Conservation (phyloP, 2,329 filamentous ascomycete species). For the Rachicladosporium sp. region DNA sequence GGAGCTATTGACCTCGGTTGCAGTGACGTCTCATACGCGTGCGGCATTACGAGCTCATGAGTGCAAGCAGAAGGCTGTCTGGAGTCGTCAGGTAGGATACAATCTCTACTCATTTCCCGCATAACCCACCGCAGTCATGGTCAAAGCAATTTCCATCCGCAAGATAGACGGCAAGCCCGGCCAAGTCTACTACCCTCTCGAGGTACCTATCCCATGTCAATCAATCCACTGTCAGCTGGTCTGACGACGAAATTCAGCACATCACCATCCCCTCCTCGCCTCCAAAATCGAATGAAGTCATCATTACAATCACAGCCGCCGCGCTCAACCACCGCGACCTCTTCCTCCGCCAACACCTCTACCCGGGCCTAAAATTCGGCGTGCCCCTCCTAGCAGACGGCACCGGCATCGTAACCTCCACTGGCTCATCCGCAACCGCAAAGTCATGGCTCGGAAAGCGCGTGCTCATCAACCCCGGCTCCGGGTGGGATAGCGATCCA, state of each 20-base stretch:
- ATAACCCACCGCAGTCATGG: slow-evolving; percentile 25
- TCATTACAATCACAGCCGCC: slow-evolving; percentile 64
- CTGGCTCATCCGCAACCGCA: slow-evolving; percentile 45
- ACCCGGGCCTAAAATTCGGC: slow-evolving; percentile 71
- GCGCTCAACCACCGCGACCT: slow-evolving; percentile 92
- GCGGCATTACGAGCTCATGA: not conserved
- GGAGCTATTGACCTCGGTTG: no score
- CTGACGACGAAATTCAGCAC: not conserved
- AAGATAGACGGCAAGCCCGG: slow-evolving; percentile 73
- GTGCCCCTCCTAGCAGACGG: slow-evolving; percentile 74
- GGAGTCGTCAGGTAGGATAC: not conserved
- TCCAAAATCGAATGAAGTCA: slow-evolving; percentile 47
- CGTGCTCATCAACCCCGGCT: slow-evolving; percentile 67
- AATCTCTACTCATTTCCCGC: not conserved
- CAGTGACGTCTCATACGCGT: no score
- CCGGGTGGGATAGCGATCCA: slow-evolving; percentile 61
- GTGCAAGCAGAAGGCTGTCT: not conserved
- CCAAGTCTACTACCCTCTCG: slow-evolving; percentile 66
- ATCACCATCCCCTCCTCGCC: slow-evolving; percentile 51
- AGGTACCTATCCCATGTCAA: slow-evolving; percentile 21
- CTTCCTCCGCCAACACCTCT: slow-evolving; percentile 85
- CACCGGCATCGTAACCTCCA: slow-evolving; percentile 56
- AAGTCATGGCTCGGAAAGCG: slow-evolving; percentile 48
- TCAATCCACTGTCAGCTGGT: no score
- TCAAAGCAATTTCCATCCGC: slow-evolving; percentile 49